phyloP scores from a whole-genome alignment of 2,329 filamentous ascomycete genomes.

The Pyrenochaeta sp. region DNA sequence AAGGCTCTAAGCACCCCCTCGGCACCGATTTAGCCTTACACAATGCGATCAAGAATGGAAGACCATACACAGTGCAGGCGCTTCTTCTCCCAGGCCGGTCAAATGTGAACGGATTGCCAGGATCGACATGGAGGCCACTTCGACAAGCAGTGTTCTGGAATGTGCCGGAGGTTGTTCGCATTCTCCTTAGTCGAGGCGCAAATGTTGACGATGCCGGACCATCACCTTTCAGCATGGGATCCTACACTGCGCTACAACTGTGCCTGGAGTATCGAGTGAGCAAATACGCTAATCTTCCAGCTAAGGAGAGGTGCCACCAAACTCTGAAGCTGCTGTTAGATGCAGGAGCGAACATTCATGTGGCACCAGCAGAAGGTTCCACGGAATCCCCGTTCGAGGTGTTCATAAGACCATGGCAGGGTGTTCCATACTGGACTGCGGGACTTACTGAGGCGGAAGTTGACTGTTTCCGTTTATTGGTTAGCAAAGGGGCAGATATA shows the following conservation, averaged over 20 bases:
- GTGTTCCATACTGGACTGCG: slow-evolving; percentile 31
- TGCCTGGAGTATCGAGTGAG: slow-evolving; percentile 33
- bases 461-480: slow-evolving; percentile 39
- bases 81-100: slow-evolving; percentile 33
- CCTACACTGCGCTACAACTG: slow-evolving; percentile 36
- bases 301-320: slow-evolving; percentile 31
- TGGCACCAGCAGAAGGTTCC: slow-evolving; percentile 19
- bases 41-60: slow-evolving; percentile 48
- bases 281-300: slow-evolving; percentile 22
- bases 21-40: slow-evolving; percentile 45
- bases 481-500: slow-evolving; percentile 35
- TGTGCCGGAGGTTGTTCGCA: slow-evolving; percentile 37
- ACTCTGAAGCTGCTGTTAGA: slow-evolving; percentile 40
- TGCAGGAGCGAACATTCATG: slow-evolving; percentile 40
- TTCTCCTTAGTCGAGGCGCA: slow-evolving; percentile 41
- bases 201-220: slow-evolving; percentile 31
- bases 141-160: slow-evolving; percentile 45
- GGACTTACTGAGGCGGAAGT: slow-evolving; percentile 30
- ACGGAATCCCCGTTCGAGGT: slow-evolving; percentile 30
- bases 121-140: slow-evolving; percentile 39
- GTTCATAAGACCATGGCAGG: slow-evolving; percentile 43
- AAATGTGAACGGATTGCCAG: slow-evolving; percentile 37
- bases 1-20: slow-evolving; percentile 40
- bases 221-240: slow-evolving; percentile 11
- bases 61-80: slow-evolving; percentile 38